A percentile compares a stretch with the other conserved stretches of the same genome.
Evolutionary conservation across 2,329 filamentous ascomycete species (phyloP).

Genomic region (Colletotrichum gloeosporioides): DNA sequence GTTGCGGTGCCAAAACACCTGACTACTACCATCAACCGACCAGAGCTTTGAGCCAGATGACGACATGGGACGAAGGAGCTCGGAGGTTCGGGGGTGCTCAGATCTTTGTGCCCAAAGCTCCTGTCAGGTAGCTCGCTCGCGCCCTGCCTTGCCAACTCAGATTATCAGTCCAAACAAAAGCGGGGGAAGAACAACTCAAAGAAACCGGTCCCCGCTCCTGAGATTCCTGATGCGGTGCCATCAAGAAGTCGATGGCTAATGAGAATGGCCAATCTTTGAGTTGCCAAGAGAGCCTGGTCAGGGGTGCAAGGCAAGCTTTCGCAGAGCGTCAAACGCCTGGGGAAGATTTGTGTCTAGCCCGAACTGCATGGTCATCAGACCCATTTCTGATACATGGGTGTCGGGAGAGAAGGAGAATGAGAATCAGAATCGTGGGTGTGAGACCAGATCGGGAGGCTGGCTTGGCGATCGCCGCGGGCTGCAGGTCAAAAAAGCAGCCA

Average conservation of each 20-base stretch:
- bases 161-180: neutral
- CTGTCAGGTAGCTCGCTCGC: neutral
- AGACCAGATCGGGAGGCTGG: conserved; percentile 5
- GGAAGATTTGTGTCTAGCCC: neutral
- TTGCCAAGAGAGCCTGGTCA: neutral
- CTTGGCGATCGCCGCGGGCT: conserved; percentile 10
- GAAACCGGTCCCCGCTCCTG: neutral
- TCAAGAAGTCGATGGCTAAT: neutral
- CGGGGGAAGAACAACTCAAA: neutral
- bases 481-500: neutral
- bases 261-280: neutral
- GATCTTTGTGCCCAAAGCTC: neutral
- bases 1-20: neutral
- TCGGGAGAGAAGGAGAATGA: neutral
- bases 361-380: conserved; percentile 14
- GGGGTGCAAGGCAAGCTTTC: neutral
- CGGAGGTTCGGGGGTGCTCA: conserved; percentile 3
- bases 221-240: neutral
- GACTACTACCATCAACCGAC: neutral
- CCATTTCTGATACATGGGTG: conserved; percentile 1
- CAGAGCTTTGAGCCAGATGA: neutral
- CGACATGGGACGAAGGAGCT: conserved; percentile 4
- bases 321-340: neutral
- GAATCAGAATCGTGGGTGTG: neutral
- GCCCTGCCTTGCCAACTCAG: neutral